These are phyloP conservation scores for Dittrichia graveolens DNA, from an alignment of 129 eudicot genomes.

Conservation along the genomic window DNA sequence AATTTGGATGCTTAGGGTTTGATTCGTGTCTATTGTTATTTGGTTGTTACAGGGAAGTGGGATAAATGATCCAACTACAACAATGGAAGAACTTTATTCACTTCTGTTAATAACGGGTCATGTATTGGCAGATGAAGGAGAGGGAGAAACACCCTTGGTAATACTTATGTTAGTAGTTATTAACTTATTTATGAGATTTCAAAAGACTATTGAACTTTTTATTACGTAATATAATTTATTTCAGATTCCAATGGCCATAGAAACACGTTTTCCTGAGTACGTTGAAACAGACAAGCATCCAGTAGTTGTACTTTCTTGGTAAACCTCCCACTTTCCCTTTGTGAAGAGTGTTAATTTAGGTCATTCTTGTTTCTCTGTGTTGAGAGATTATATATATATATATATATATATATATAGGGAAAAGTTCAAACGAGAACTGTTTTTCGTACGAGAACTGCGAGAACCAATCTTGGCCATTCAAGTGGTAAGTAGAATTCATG, in stretches of 20 bases:
- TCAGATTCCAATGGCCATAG: slow-evolving; percentile 81
- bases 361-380: too few relatives aligned
- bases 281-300: slow-evolving; percentile 84
- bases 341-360: neutral
- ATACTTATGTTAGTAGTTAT: slow-evolving; percentile 1
- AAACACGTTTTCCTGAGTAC: slow-evolving; percentile 53
- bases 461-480: too few relatives aligned
- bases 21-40: neutral
- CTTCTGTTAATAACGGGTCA: slow-evolving; percentile 86
- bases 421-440: too few relatives aligned
- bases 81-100: slow-evolving; percentile 92
- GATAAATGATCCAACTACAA: slow-evolving; percentile 71
- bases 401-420: too few relatives aligned
- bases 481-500: too few relatives aligned
- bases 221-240: slow-evolving; percentile 25
- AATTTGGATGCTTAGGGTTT: slow-evolving; percentile 22
- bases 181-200: neutral
- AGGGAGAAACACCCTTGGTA: slow-evolving; percentile 93
- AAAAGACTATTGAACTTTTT: neutral
- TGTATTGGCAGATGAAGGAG: slow-evolving; percentile 96
- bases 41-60: slow-evolving; percentile 61
- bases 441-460: too few relatives aligned
- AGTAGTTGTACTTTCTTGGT: slow-evolving; percentile 78
- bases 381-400: too few relatives aligned
- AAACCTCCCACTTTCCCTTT: slow-evolving; percentile 31